A percentile compares a stretch with the other conserved stretches of the same genome.
Conservation (phyloP, 1,284 basidiomycete species). For the Cutaneotrichosporon dermatis region DNA sequence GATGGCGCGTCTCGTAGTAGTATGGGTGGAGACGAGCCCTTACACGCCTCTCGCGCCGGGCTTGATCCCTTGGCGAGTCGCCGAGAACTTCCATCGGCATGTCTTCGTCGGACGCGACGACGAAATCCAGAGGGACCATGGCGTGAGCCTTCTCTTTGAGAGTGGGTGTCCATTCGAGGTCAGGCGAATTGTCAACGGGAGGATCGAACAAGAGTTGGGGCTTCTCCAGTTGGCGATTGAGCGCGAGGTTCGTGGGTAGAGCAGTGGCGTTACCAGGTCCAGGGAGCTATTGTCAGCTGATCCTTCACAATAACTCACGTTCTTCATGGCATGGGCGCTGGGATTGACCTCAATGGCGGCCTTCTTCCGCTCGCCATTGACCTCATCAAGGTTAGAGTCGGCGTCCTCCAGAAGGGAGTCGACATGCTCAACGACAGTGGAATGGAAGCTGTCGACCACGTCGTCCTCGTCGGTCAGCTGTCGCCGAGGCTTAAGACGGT, state of each 20-base stretch:
- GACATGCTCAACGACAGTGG: conserved; percentile 69
- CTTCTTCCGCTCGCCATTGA: conserved; percentile 66
- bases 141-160: conserved; percentile 66
- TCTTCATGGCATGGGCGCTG: conserved; percentile 4
- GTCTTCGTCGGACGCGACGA: conserved; percentile 20
- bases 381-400: conserved; percentile 75
- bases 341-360: conserved; percentile 41
- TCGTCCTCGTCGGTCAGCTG: conserved; percentile 65
- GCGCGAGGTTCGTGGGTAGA: conserved; percentile 54
- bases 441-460: conserved; percentile 72
- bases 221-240: conserved; percentile 67
- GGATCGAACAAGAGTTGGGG: conserved; percentile 70
- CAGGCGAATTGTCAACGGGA: conserved; percentile 57
- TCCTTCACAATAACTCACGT: background rate
- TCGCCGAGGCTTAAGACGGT: conserved; percentile 38
- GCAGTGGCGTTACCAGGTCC: conserved; percentile 23
- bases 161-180: conserved; percentile 58
- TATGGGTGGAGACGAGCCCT: conserved; percentile 62
- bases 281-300: conserved; percentile 23
- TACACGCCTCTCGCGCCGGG: background rate
- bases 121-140: conserved; percentile 63
- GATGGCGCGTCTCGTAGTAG: conserved; percentile 69
- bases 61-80: background rate
- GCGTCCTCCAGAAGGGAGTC: conserved; percentile 81
- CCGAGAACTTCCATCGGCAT: background rate